phyloP scores from a whole-genome alignment of 371 early-diverging fungal species.

The Apophysomyces sp. region DNA sequence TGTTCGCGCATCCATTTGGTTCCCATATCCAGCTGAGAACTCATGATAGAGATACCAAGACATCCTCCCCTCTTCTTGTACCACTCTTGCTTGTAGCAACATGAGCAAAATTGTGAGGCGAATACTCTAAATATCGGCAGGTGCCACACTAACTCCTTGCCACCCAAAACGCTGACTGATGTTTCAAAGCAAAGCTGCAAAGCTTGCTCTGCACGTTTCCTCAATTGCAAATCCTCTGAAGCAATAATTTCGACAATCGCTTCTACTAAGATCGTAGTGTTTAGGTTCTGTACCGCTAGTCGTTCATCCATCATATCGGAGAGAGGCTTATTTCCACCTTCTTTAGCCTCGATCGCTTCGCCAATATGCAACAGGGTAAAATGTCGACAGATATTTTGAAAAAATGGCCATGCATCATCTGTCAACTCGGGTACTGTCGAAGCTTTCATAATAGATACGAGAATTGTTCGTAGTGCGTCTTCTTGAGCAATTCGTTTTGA shows the following conservation, averaged over 20 bases:
- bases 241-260: slow-evolving; percentile 81
- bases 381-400: slow-evolving; percentile 70
- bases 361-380: slow-evolving; percentile 75
- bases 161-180: slow-evolving; percentile 56
- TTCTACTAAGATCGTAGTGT: slow-evolving; percentile 70
- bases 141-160: slow-evolving; percentile 61
- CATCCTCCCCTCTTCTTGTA: slow-evolving; percentile 88
- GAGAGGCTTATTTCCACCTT: slow-evolving; percentile 44
- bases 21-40: slow-evolving; percentile 81
- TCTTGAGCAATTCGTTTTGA: slow-evolving; percentile 68
- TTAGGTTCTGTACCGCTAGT: slow-evolving; percentile 44
- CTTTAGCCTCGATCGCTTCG: slow-evolving; percentile 64
- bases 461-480: slow-evolving; percentile 58
- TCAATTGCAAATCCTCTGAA: slow-evolving; percentile 60
- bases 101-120: slow-evolving; percentile 77
- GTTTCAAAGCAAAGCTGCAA: slow-evolving; percentile 66
- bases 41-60: slow-evolving; percentile 82
- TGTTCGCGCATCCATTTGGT: slow-evolving; percentile 89
- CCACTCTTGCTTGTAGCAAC: slow-evolving; percentile 87
- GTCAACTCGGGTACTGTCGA: slow-evolving; percentile 61
- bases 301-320: slow-evolving; percentile 52
- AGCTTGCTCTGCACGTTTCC: slow-evolving; percentile 71
- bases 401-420: slow-evolving; percentile 67
- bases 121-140: slow-evolving; percentile 76
- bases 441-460: slow-evolving; percentile 70